These are phyloP conservation scores for Penicillium sp. DNA, from an alignment of 2,329 filamentous ascomycete genomes.

Conservation along the genomic window DNA sequence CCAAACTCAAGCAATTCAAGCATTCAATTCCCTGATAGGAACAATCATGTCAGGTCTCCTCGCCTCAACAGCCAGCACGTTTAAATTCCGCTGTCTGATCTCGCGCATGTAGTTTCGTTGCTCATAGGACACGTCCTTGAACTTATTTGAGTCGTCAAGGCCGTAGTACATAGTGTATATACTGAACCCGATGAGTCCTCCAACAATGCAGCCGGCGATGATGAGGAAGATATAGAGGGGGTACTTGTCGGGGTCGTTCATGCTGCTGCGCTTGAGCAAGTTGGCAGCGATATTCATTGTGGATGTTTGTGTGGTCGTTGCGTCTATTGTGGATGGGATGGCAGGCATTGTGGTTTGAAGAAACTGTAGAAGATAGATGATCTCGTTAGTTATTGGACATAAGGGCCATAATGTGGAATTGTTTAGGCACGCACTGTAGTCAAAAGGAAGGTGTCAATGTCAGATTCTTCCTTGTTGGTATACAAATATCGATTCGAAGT, in stretches of 20 bases:
- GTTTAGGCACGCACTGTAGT: not conserved
- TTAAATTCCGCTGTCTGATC: slow-evolving; percentile 23
- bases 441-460: not conserved
- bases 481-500: not conserved
- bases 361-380: not conserved
- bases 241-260: slow-evolving; percentile 9
- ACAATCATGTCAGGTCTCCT: slow-evolving; percentile 20
- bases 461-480: not conserved
- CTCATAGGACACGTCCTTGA: slow-evolving; percentile 19
- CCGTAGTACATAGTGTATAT: slow-evolving; percentile 23
- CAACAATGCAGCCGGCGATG: slow-evolving; percentile 28
- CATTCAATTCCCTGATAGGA: slow-evolving; percentile 13
- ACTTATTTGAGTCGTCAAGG: slow-evolving; percentile 10
- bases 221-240: slow-evolving; percentile 26
- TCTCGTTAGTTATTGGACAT: not conserved
- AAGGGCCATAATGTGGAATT: not conserved
- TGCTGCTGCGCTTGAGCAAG: slow-evolving; percentile 16
- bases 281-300: slow-evolving; percentile 2
- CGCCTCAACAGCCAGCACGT: slow-evolving; percentile 20
- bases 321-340: not conserved
- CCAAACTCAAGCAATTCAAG: slow-evolving; percentile 5
- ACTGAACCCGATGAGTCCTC: slow-evolving; percentile 19
- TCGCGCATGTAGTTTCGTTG: slow-evolving; percentile 32
- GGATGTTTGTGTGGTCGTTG: not conserved
- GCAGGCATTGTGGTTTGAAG: not conserved